Evolutionary conservation across 192 early-diverging fungal genomes (phyloP).

Genomic region (Entomortierella beljakovae): DNA sequence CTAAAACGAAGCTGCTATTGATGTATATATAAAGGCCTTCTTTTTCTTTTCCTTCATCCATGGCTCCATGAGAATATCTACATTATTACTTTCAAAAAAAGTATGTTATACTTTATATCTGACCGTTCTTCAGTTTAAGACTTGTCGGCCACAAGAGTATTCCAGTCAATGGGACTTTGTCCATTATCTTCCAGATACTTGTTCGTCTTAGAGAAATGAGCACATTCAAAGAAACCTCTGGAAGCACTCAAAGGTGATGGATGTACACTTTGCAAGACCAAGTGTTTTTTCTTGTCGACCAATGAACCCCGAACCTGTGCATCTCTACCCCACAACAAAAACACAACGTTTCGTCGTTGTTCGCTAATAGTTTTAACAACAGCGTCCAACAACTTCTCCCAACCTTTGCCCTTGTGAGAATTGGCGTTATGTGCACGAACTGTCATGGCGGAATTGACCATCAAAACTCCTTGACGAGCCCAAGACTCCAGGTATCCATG

Average conservation of each 20-base stretch:
- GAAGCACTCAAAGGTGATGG: slow-evolving; percentile 91
- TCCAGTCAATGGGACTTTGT: slow-evolving; percentile 76
- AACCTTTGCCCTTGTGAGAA: slow-evolving; percentile 85
- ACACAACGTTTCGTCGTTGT: slow-evolving; percentile 75
- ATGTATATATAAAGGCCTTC: no score
- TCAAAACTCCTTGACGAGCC: slow-evolving; percentile 87
- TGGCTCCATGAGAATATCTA: no score
- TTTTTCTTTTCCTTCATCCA: no score
- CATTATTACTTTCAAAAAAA: no score
- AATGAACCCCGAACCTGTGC: slow-evolving; percentile 86
- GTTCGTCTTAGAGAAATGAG: slow-evolving; percentile 91
- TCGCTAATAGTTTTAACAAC: slow-evolving; percentile 80
- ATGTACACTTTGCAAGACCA: slow-evolving; percentile 88
- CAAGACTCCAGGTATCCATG: slow-evolving; percentile 88
- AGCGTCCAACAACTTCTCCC: slow-evolving; percentile 85
- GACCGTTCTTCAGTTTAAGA: slow-evolving; percentile 5
- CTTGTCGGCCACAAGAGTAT: slow-evolving; percentile 51
- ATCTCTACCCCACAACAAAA: slow-evolving; percentile 93
- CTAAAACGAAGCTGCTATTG: no score
- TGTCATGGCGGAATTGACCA: slow-evolving; percentile 91
- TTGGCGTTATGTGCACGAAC: slow-evolving; percentile 84
- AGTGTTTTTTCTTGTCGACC: slow-evolving; percentile 84
- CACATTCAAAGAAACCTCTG: slow-evolving; percentile 88
- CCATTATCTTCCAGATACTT: slow-evolving; percentile 77
- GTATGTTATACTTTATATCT: background rate